Percentiles rank a stretch among this genome's conserved stretches.
Evolutionary conservation across 2,329 filamentous ascomycete species (phyloP).

Genomic region (Geosmithia flava): DNA sequence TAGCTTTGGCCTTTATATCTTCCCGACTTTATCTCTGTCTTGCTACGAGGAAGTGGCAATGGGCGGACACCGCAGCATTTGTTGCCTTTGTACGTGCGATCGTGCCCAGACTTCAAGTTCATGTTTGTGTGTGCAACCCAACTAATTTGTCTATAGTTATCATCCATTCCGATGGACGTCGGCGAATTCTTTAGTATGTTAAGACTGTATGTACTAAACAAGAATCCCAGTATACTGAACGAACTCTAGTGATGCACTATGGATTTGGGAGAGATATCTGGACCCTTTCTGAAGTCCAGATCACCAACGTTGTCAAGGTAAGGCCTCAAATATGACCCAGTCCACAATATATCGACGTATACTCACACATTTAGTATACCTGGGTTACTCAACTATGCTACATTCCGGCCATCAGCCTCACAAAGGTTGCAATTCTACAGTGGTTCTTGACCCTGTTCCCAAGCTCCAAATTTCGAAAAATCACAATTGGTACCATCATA

Average conservation of each 20-base stretch:
- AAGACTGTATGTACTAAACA: background rate
- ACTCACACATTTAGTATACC: constrained; percentile 2
- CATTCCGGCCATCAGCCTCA: constrained; percentile 5
- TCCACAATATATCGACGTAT: background rate
- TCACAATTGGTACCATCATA: constrained; percentile 2
- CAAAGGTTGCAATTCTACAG: constrained; percentile 3
- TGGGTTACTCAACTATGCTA: constrained; percentile 5
- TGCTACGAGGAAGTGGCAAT: background rate
- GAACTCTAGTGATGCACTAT: constrained; percentile 5
- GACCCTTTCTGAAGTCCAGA: constrained; percentile 20
- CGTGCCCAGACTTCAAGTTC: background rate
- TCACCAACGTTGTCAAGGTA: constrained; percentile 21
- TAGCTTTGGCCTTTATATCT: background rate
- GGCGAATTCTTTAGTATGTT: constrained; percentile 3
- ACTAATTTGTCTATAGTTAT: constrained; percentile 1
- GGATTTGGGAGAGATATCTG: constrained; percentile 29
- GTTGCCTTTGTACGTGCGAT: background rate
- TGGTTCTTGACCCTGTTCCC: constrained; percentile 5
- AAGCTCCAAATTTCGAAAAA: background rate
- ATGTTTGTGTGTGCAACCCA: background rate
- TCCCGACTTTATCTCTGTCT: background rate
- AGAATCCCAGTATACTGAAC: background rate
- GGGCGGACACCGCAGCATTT: background rate
- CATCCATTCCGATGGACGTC: constrained; percentile 4
- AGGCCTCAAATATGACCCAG: background rate